Percentiles rank a stretch among this genome's conserved stretches.
Evolutionary conservation across 768 basidiomycete species (phyloP).

Genomic region (Tulasnella sp.): DNA sequence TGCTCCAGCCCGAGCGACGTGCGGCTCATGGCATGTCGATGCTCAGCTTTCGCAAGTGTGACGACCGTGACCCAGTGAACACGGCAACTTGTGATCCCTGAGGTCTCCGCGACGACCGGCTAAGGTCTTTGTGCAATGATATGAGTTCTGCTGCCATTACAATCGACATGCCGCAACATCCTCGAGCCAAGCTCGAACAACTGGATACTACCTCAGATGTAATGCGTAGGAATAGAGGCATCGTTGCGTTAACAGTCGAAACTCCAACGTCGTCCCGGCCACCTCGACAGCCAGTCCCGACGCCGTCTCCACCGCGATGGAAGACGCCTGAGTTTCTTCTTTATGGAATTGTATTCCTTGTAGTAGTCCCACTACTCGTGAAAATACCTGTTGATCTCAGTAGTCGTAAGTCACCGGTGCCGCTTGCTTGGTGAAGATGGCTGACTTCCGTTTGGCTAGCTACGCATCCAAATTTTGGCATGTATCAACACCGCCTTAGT

Average conservation of each 20-base stretch:
- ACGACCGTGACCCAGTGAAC: neutral
- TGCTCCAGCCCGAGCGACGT: too few species aligned
- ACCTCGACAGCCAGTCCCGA: neutral
- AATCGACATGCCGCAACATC: neutral
- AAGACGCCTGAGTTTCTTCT: constrained; percentile 62
- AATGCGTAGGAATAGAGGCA: constrained; percentile 5
- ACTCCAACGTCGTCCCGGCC: constrained; percentile 8
- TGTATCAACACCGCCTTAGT: constrained; percentile 45
- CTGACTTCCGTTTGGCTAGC: constrained; percentile 30
- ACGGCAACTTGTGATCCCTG: neutral
- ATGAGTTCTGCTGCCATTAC: neutral
- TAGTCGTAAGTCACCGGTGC: constrained; percentile 42
- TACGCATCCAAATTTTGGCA: constrained; percentile 57
- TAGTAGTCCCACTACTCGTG: constrained; percentile 60
- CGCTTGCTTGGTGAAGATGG: constrained; percentile 2
- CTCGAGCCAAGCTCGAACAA: neutral
- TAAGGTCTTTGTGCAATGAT: neutral
- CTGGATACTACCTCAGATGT: neutral
- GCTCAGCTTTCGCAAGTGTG: neutral
- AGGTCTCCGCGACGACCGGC: neutral
- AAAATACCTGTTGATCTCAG: constrained; percentile 67
- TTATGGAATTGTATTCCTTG: constrained; percentile 48
- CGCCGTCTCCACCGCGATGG: constrained; percentile 48
- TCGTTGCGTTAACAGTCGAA: constrained; percentile 12
- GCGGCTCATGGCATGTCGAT: too few species aligned